These are phyloP conservation scores for Gnomoniopsis sp. DNA, from an alignment of 2,329 filamentous ascomycete genomes.

Conservation along the genomic window DNA sequence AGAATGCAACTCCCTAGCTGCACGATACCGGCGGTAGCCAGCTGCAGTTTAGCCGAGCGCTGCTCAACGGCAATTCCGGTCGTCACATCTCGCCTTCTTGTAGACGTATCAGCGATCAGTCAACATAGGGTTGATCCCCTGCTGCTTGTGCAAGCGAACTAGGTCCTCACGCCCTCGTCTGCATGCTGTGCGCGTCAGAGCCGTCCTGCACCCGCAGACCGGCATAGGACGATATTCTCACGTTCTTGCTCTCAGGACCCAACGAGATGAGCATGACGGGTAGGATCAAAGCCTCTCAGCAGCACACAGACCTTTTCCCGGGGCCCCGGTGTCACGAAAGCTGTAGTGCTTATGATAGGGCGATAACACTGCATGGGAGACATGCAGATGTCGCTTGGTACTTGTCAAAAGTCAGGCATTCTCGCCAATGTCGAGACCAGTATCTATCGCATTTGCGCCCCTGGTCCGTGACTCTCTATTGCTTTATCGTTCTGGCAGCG, in stretches of 20 bases:
- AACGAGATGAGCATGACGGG: too few relatives aligned
- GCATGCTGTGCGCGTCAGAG: too few relatives aligned
- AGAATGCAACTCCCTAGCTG: neutral
- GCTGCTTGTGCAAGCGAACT: neutral
- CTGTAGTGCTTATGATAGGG: neutral
- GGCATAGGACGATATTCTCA: too few relatives aligned
- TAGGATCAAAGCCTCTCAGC: slow-evolving; percentile 4
- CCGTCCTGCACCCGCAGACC: too few relatives aligned
- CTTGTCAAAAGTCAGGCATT: slow-evolving; percentile 1
- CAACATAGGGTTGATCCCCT: neutral
- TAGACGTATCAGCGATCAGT: neutral
- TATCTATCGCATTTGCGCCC: neutral
- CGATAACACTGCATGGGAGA: slow-evolving; percentile 4
- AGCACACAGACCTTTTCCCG: neutral
- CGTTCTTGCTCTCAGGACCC: too few relatives aligned
- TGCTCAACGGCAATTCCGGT: neutral
- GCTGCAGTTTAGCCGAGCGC: slow-evolving; percentile 4
- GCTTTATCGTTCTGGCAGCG: neutral
- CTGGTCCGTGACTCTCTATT: neutral
- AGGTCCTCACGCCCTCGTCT: neutral
- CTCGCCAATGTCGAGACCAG: neutral
- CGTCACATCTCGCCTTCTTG: neutral
- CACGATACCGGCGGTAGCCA: neutral
- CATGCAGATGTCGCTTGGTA: neutral
- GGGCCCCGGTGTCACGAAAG: neutral